Evolutionary conservation across 805 yeast genomes (phyloP), one percentile per base, ranked within the genome.

Genomic region (Ogataea ramenticola): DNA sequence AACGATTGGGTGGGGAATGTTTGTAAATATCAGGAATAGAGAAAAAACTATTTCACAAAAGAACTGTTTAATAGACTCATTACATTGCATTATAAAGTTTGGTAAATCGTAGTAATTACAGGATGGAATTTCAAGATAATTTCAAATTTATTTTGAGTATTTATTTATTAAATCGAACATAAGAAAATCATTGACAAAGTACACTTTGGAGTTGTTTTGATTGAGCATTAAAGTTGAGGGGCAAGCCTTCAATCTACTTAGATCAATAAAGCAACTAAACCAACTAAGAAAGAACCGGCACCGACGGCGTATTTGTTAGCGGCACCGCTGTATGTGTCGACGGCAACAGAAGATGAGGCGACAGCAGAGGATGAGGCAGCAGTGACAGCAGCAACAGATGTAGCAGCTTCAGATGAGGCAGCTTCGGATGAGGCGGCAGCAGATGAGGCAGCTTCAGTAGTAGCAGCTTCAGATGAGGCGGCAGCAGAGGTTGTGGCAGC

Each of bases 321-420:
- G 44, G 49, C 54, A 37, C 42, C 52, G 30, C 42, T 26, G 42
- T 10, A 43, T 11, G 43, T 35, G 26, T 17, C 43, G 17, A 41
- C 39, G 29, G 46, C 46, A 32, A 36, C 42, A 12, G 47, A 17
- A n/a, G 42, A 30, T 14, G 47, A 29, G 12, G 44, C 36, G 19
- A 34, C 36, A 4, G 55, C 54, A 3, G 51, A 48, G 1, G 51
- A 42, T 14, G 56, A 39, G 34, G 54, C 61, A 7, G 48, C 52
- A 36, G 54, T 44, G 3, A 55, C 43, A 31, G 58, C 60, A 7
- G 29, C 42, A 22, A 50, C 54, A n/a, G 52, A 15, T 32, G 46
- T 45, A 41, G 43, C 48, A 11, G 41, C 15, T 27, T 42, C 41
- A 14, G 42, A 42, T 32, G 22, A 17, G 16, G 6, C 20, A 26